Percentiles rank a stretch among this genome's conserved stretches.
Evolutionary conservation across 768 basidiomycete genomes (phyloP).

Genomic region (Hygrophorus russula): DNA sequence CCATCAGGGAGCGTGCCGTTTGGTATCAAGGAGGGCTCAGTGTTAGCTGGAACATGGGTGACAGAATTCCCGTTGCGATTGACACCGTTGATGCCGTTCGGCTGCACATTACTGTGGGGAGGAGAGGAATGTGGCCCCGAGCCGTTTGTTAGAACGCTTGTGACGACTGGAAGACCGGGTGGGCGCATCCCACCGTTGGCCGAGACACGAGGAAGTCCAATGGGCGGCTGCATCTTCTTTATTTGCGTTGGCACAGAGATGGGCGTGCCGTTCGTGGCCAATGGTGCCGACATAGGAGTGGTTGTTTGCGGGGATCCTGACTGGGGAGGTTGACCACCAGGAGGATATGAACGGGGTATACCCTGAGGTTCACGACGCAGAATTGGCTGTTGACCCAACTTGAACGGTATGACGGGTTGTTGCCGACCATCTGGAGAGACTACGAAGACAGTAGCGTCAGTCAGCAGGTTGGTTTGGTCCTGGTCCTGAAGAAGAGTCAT

Average conservation of each 20-base stretch:
- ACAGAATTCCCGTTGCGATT: conserved; percentile 33
- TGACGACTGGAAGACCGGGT: conserved; percentile 18
- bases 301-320: conserved; percentile 6
- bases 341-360: conserved; percentile 13
- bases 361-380: conserved; percentile 23
- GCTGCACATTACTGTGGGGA: conserved; percentile 22
- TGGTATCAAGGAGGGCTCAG: conserved; percentile 18
- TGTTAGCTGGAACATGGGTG: conserved; percentile 34
- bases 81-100: conserved; percentile 24
- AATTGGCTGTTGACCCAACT: conserved; percentile 25
- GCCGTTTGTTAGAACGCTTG: conserved; percentile 19
- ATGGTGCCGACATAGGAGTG: conserved; percentile 7
- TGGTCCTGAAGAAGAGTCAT: conserved; percentile 47
- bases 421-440: conserved; percentile 29
- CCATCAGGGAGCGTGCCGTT: conserved; percentile 20
- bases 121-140: conserved; percentile 25
- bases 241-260: conserved; percentile 50
- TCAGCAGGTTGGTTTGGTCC: conserved; percentile 40
- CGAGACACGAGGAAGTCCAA: conserved; percentile 43
- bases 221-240: conserved; percentile 53
- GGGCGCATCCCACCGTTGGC: conserved; percentile 47
- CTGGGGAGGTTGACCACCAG: conserved; percentile 8
- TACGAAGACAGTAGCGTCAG: conserved; percentile 38
- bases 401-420: conserved; percentile 38
- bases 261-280: conserved; percentile 30